Evolutionary conservation across 352 stramenopile species (phyloP).

Genomic region (Phytophthora brassicae): DNA sequence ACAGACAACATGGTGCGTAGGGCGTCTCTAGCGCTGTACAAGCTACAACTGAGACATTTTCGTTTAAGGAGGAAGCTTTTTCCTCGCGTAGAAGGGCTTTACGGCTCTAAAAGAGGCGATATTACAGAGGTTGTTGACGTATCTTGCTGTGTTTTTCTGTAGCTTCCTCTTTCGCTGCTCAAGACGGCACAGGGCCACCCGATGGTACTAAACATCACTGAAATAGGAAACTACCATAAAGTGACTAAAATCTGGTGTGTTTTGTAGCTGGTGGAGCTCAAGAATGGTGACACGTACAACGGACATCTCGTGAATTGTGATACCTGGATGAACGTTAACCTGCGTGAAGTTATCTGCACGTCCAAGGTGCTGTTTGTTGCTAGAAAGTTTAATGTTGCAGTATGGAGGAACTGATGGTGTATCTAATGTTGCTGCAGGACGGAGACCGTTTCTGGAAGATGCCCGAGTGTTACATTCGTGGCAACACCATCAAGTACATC

Average conservation of each 20-base stretch:
- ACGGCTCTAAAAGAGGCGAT: not conserved
- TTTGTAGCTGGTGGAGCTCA: conserved; percentile 96
- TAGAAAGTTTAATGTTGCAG: not conserved
- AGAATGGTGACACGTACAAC: conserved; percentile 99
- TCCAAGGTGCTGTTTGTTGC: conserved; percentile 69
- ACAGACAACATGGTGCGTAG: conserved; percentile 28
- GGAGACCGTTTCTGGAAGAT: conserved; percentile 98
- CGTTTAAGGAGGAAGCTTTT: not conserved
- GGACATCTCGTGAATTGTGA: conserved; percentile 97
- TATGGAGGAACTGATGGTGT: not conserved
- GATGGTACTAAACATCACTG: conserved; percentile 61
- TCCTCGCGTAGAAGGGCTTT: not conserved
- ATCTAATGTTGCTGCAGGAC: conserved; percentile 62
- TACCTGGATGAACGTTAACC: conserved; percentile 99
- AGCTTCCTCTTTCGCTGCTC: conserved; percentile 96
- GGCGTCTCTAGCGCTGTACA: not conserved
- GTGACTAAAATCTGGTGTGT: not conserved
- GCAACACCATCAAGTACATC: conserved; percentile 99
- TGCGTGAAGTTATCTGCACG: conserved; percentile 99
- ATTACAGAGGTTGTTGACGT: conserved; percentile 10
- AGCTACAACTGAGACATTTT: not conserved
- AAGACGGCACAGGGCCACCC: conserved; percentile 94
- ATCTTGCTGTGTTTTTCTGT: conserved; percentile 28
- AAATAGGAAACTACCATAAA: not conserved
- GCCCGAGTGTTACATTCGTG: conserved; percentile 97